Evolutionary conservation across 2,329 filamentous ascomycete genomes (phyloP).

Genomic region (Cladobotryum mycophilum): DNA sequence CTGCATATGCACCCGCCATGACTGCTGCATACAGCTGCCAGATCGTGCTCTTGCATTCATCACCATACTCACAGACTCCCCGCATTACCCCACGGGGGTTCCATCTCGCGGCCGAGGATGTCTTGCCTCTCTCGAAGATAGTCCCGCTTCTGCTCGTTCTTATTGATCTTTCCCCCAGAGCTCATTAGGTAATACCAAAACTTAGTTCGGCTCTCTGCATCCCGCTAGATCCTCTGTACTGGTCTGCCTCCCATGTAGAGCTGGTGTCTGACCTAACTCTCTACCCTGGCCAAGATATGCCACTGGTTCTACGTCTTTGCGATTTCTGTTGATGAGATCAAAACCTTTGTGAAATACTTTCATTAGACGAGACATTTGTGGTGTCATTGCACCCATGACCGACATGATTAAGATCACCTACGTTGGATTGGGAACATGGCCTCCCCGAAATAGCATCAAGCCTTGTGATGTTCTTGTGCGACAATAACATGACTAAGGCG

Average conservation of each 20-base stretch:
- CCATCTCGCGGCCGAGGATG: constrained; percentile 14
- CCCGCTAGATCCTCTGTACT: constrained; percentile 10
- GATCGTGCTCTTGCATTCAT: constrained; percentile 6
- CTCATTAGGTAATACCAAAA: constrained; percentile 24
- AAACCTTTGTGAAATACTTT: constrained; percentile 21
- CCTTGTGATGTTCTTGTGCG: constrained; percentile 17
- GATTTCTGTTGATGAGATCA: constrained; percentile 18
- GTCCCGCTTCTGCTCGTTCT: constrained; percentile 1
- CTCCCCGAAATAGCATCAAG: constrained; percentile 21
- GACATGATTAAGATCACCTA: constrained; percentile 24
- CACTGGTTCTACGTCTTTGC: constrained; percentile 20
- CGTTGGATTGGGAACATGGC: constrained; percentile 22
- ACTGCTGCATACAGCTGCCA: constrained; percentile 10
- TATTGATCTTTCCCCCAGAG: constrained; percentile 10
- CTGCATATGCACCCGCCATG: constrained; percentile 10
- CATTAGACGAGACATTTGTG: constrained; percentile 16
- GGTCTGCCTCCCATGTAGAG: constrained; percentile 15
- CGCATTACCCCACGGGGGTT: constrained; percentile 9
- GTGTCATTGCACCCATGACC: constrained; percentile 28
- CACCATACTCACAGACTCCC: constrained; percentile 10
- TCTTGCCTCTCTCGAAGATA: constrained; percentile 7
- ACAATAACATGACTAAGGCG: constrained; percentile 33
- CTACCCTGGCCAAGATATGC: constrained; percentile 25
- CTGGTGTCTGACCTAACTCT: constrained; percentile 19
- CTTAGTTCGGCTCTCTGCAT: constrained; percentile 16